Evolutionary conservation across 1,139 yeast species (phyloP), one percentile per base, ranked within the genome.

Genomic region (Suhomyces kunorum): DNA sequence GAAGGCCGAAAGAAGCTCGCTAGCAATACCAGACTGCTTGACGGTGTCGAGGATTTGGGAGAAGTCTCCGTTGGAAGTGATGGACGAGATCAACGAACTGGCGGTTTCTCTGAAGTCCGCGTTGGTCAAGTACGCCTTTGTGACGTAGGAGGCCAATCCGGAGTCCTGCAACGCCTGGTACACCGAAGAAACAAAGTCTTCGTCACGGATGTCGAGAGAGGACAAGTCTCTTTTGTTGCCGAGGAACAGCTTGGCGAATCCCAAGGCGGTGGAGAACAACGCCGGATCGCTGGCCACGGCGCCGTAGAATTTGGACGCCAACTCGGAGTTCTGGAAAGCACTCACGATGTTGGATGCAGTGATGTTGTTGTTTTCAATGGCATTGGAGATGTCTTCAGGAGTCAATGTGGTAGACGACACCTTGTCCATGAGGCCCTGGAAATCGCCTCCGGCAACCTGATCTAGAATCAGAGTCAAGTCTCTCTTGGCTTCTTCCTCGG

Each of bases 271-370:
- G 9, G 54, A 45, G 9, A 46, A 45, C 31, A 55, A 48, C 29
- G 59, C 61, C 4, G 50, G 46, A 43, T 63, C 61, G 32, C 53
- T 51, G 27, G 60, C 52, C 25, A 62, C 50, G 13, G 53, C 46
- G 28, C 47, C 50, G 44, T 58, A 56, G 38, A 63, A 61, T 15
- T 49, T 48, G 23, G 46, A 36, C 23, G 54, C 48, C 36, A 50
- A 48, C 9, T 56, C 58, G 13, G 54, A 46, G 25, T 45, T 38
- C 17, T 51, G 43, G 36, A 60, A 48, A n/a, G 58, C 51, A 27
- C 44, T 37, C 18, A 43, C 39, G 28, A 63, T 46, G 12, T 54
- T 30, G 14, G 47, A 40, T 12, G 45, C 47, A 39, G 58, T 56
- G 34, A 62, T 52, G 19, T 47, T 45, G 8, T 50, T 48, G 19